A percentile compares a stretch with the other conserved stretches of the same genome.
phyloP scores from a whole-genome alignment of 345 rosid genomes.

The Stellera chamaejasme region DNA sequence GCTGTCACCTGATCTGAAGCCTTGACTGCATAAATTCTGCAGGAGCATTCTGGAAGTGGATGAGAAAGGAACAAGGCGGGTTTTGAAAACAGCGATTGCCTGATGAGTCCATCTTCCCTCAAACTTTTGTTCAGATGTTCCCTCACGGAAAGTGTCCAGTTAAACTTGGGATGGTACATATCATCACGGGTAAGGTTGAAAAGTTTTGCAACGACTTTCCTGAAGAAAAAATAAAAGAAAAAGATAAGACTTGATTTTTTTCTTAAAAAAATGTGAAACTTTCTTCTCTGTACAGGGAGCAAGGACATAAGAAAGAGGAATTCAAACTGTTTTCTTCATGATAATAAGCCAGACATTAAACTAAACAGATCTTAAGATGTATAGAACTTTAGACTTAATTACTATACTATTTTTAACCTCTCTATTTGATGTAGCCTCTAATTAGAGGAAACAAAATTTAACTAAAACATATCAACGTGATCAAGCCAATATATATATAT shows the following conservation, averaged over 20 bases:
- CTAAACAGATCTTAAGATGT: too few relatives aligned
- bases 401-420: too few relatives aligned
- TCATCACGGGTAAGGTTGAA: conserved; percentile 52
- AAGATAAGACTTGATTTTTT: not conserved
- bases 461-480: too few relatives aligned
- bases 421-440: too few relatives aligned
- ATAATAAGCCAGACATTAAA: too few relatives aligned
- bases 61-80: conserved; percentile 68
- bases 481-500: too few relatives aligned
- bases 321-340: too few relatives aligned
- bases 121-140: conserved; percentile 85
- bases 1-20: conserved; percentile 22
- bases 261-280: not conserved
- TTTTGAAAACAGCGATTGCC: conserved; percentile 62
- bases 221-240: conserved; percentile 19
- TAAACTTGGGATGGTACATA: conserved; percentile 66
- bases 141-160: conserved; percentile 69
- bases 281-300: not conserved
- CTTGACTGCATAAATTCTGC: conserved; percentile 50
- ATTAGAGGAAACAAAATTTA: too few relatives aligned
- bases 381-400: too few relatives aligned
- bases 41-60: conserved; percentile 96
- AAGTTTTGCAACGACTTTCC: conserved; percentile 55
- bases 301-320: too few relatives aligned
- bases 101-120: conserved; percentile 59